Evolutionary conservation across 805 yeast species (phyloP).

Genomic region (Pichia heedii): DNA sequence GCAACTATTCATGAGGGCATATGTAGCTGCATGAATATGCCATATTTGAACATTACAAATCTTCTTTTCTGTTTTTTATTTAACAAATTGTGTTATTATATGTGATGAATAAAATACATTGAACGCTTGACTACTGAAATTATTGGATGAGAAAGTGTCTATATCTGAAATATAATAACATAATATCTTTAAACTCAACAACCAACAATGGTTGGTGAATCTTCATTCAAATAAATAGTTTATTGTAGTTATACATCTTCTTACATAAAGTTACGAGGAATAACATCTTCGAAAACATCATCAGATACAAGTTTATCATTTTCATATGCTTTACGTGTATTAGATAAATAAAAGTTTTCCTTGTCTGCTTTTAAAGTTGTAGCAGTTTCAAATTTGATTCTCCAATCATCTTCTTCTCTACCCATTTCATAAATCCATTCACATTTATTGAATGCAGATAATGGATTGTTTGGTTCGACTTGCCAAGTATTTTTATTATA

Average conservation of each 20-base stretch:
- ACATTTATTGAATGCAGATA: slow-evolving; percentile 32
- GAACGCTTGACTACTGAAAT: slow-evolving; percentile 12
- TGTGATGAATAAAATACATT: slow-evolving; percentile 9
- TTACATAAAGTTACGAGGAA: slow-evolving; percentile 28
- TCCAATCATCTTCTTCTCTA: slow-evolving; percentile 33
- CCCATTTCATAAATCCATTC: slow-evolving; percentile 35
- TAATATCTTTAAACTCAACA: too few relatives aligned
- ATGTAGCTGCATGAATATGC: not conserved
- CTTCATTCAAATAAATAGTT: not conserved
- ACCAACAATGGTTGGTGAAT: too few relatives aligned
- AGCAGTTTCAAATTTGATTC: slow-evolving; percentile 26
- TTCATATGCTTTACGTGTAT: slow-evolving; percentile 29
- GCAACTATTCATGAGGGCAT: not conserved
- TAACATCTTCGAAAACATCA: slow-evolving; percentile 27
- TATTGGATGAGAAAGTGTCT: slow-evolving; percentile 11
- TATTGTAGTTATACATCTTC: not conserved
- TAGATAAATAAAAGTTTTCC: slow-evolving; percentile 26
- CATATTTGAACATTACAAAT: not conserved
- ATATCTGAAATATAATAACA: slow-evolving; percentile 4
- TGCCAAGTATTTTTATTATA: slow-evolving; percentile 33
- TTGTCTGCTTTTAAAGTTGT: slow-evolving; percentile 27
- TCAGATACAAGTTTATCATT: slow-evolving; percentile 25
- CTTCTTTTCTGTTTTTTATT: not conserved
- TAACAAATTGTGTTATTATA: not conserved
- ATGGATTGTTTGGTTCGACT: slow-evolving; percentile 30